phyloP scores from a whole-genome alignment of 2,329 filamentous ascomycete species.

The Alternaria rosae region DNA sequence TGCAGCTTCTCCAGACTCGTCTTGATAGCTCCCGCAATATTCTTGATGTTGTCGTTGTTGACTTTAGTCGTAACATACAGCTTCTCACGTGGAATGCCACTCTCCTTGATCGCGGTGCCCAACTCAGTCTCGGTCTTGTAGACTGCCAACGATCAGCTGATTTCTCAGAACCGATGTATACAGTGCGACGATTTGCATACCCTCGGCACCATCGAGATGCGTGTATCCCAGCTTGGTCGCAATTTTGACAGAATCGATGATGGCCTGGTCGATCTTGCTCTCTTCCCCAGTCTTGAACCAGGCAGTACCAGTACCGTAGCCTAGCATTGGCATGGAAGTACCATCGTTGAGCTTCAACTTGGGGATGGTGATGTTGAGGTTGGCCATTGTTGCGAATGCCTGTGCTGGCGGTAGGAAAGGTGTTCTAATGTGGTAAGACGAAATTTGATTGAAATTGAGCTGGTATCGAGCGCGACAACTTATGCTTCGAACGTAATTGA shows the following conservation, averaged over 20 bases:
- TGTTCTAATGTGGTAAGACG: background rate
- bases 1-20: conserved; percentile 66
- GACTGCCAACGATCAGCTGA: conserved; percentile 36
- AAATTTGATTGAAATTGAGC: background rate
- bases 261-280: conserved; percentile 62
- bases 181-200: conserved; percentile 47
- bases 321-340: conserved; percentile 74
- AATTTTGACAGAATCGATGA: conserved; percentile 64
- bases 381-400: conserved; percentile 45
- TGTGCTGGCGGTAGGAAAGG: background rate
- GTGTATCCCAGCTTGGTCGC: conserved; percentile 74
- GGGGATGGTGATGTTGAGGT: conserved; percentile 60
- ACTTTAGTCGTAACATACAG: conserved; percentile 65
- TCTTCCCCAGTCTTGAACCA: conserved; percentile 63
- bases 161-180: background rate
- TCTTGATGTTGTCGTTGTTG: conserved; percentile 56
- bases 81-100: conserved; percentile 55
- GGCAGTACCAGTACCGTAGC: conserved; percentile 76
- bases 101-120: conserved; percentile 56
- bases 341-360: conserved; percentile 76
- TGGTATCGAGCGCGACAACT: background rate
- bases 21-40: conserved; percentile 64
- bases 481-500: background rate
- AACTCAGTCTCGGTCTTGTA: conserved; percentile 62
- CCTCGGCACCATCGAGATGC: conserved; percentile 78